Base-by-base conservation (phyloP, 139 green algal genomes). In the Chlamydomonas eustigma region DNA sequence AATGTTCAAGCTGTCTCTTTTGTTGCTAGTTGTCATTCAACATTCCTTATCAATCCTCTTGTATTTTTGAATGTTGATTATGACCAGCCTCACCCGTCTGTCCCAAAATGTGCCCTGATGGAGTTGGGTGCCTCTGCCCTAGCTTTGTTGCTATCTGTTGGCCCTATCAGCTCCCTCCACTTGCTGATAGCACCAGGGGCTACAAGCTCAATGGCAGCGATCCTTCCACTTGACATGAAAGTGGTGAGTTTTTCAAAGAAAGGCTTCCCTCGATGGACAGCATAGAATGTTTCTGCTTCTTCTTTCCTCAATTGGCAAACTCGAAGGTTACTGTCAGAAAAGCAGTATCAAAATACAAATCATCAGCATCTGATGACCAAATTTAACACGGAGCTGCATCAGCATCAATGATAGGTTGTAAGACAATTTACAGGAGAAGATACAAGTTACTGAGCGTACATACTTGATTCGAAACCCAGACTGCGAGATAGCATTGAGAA, bases 121-220 rank as follows among this genome's bases (percentile, higher is more conserved):
- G 82, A 90, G 51, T 84, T n/a, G 5, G 90, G 89, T 1, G 86
- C 86, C 75, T 90, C 76, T 5, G 50, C 35, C 4, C 87, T 81
- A 4, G 90, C 90, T 63, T 72, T 71, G 66, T 84, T 68, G 39
- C 67, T 78, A 73, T 87, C 76, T 4, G 82, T 87, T 30, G 82
- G 82, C 35, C 82, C 82, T 2, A 86, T 69, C 8, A 86, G 81
- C 70, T 79, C 70, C 3, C 75, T 58, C 58, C 75, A 80, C 70
- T 76, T 64, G 18, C 25, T 2, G 2, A 65, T 24, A 5, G 65
- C 65, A 6, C 31, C 65, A 8, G 82, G 71, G 50, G 51, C 85
- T 31, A 93, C 76, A 31, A 94, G 81, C 83, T 96, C 87, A 80
- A 95, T 86, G 1, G 88, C 91, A 18, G 90, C 79, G 6, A 95